These are phyloP conservation scores for Silene noctiflora DNA, from an alignment of 179 eudicot species.

Conservation along the genomic window DNA sequence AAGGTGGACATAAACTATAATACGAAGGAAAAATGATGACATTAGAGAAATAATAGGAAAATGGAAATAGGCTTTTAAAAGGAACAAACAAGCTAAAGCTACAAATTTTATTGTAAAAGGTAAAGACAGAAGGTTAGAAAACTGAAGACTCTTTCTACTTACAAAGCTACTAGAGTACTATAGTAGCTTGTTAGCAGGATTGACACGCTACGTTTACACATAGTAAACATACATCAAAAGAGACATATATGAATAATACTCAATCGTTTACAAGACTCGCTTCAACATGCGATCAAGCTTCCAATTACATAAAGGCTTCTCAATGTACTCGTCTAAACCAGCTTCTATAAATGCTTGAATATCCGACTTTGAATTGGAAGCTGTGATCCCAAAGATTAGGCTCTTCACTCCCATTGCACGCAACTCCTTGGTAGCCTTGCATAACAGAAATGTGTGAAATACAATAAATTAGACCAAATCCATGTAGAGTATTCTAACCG, in stretches of 20 bases:
- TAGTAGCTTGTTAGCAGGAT: neutral
- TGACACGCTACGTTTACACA: neutral
- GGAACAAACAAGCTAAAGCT: neutral
- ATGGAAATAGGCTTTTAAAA: neutral
- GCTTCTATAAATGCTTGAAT: constrained; percentile 35
- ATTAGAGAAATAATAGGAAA: too few species aligned
- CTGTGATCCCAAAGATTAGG: constrained; percentile 39
- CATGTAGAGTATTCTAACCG: neutral
- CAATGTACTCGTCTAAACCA: constrained; percentile 41
- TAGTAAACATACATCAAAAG: neutral
- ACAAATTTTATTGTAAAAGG: neutral
- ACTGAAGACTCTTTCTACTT: neutral
- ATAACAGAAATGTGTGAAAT: neutral
- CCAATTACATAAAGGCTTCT: constrained; percentile 33
- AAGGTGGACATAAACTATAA: too few species aligned
- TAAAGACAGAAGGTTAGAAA: neutral
- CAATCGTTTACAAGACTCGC: neutral
- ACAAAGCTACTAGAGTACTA: neutral
- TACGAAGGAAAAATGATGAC: too few species aligned
- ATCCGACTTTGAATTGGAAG: constrained; percentile 24
- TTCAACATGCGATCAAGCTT: constrained; percentile 14
- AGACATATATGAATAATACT: neutral
- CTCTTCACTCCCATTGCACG: constrained; percentile 42
- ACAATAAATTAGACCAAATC: neutral
- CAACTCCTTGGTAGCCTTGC: constrained; percentile 43